Evolutionary conservation across 805 yeast genomes (phyloP), one percentile per base, ranked within the genome.

Genomic region (Blastobotrys robertii): DNA sequence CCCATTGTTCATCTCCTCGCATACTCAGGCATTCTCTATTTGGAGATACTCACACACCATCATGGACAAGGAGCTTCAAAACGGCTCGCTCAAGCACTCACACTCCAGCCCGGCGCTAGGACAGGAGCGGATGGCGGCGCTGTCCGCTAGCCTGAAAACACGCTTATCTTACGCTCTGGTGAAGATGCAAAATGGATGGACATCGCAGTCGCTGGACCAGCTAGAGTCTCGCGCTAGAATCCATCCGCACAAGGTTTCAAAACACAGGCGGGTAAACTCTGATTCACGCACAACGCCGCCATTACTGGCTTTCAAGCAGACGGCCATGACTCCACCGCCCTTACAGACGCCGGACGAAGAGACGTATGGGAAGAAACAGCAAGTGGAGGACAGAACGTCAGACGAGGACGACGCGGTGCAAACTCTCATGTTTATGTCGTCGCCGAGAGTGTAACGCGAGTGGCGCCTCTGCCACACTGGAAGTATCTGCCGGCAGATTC

Each of bases 51-150:
- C 6, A 19, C 25, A 19, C 25, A 19, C 6, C 25, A 19, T 4
- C 25, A 19, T 19, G 25, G 25, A 19, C 25, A 19, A 19, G 25
- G 25, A 19, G 6, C 25, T 19, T n/a, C n/a, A n/a, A 19, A 6
- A 19, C 25, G 6, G 25, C 6, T 19, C 25, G 25, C 25, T 19
- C 25, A 19, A 19, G 6, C 25, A 19, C 25, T 19, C 25, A 6
- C 25, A 19, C 25, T 19, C 25, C 25, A 19, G 25, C 25, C 25
- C 25, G 25, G 37, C 37, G n/a, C 19, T 13, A 10, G 37, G 16
- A 33, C 47, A 42, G 13, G 50, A 46, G 34, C 16, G 32, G 34
- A 15, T 46, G 13, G 74, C 69, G 48, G 92, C 84, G 2, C 64
- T 57, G 6, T 60, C 82, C 3, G 56, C 58, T n/a, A 52, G 46